These are phyloP conservation scores for Prunus dulcis DNA, from an alignment of 306 rosid genomes.

Conservation along the genomic window DNA sequence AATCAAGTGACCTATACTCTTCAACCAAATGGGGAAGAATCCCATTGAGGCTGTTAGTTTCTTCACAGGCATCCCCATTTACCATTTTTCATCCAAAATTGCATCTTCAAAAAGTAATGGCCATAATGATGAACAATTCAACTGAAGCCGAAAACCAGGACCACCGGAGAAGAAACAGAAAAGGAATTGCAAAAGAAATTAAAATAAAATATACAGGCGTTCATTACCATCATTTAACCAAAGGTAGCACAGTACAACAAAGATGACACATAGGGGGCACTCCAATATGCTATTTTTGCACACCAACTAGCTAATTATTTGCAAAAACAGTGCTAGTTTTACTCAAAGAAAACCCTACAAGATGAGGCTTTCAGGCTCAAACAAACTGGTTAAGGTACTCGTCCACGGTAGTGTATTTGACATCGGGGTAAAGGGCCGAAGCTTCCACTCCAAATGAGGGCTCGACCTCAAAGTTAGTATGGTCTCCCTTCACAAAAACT, in stretches of 20 bases:
- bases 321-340: neutral
- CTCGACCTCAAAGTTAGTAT: slow-evolving; percentile 57
- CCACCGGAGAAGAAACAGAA: no score
- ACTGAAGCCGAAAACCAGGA: no score
- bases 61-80: no score
- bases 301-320: neutral
- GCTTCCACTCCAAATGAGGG: slow-evolving; percentile 66
- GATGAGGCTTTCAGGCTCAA: neutral
- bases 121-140: no score
- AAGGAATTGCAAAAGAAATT: neutral
- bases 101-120: no score
- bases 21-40: no score
- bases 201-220: neutral
- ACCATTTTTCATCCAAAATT: no score
- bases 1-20: no score
- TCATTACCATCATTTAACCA: neutral
- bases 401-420: slow-evolving; percentile 54
- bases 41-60: no score
- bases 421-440: slow-evolving; percentile 55
- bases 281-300: neutral
- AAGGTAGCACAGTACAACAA: neutral
- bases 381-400: slow-evolving; percentile 60
- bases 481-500: slow-evolving; percentile 47
- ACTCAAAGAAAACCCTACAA: no score
- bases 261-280: neutral